Conservation (phyloP, 2,329 filamentous ascomycete species). For the Trichoderma sp. region DNA sequence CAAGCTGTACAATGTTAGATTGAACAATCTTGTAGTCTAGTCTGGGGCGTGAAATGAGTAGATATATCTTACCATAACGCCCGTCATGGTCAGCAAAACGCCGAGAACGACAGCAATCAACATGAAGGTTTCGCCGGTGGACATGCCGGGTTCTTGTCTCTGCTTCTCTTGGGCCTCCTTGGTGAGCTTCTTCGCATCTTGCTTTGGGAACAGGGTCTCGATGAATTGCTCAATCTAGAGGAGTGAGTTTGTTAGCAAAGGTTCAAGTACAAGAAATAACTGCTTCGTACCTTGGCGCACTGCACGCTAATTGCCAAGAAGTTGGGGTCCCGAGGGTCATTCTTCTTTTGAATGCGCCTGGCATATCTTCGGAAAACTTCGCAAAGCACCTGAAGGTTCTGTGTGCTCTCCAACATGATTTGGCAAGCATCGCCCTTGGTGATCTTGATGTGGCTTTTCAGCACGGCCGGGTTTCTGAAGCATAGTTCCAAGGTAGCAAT, state of each 20-base stretch:
- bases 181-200: conserved; percentile 67
- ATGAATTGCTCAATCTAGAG: conserved; percentile 93
- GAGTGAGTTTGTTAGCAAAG: not conserved
- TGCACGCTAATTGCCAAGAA: conserved; percentile 89
- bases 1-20: conserved; percentile 59
- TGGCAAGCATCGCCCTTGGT: conserved; percentile 91
- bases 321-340: conserved; percentile 89
- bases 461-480: conserved; percentile 88
- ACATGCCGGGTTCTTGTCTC: conserved; percentile 50
- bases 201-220: conserved; percentile 86
- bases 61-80: conserved; percentile 70
- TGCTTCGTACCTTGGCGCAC: conserved; percentile 71
- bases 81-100: conserved; percentile 72
- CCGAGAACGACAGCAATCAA: conserved; percentile 68
- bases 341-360: conserved; percentile 87
- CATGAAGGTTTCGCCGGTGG: conserved; percentile 64
- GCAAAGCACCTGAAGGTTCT: conserved; percentile 82
- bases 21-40: not conserved
- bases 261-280: conserved; percentile 29
- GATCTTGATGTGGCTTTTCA: conserved; percentile 91
- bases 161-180: conserved; percentile 44
- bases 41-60: not conserved
- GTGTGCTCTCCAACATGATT: conserved; percentile 89
- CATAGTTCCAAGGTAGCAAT: conserved; percentile 91
- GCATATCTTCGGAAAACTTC: conserved; percentile 79